Evolutionary conservation across 345 rosid genomes (phyloP).

Genomic region (Eucalyptus pauciflora): DNA sequence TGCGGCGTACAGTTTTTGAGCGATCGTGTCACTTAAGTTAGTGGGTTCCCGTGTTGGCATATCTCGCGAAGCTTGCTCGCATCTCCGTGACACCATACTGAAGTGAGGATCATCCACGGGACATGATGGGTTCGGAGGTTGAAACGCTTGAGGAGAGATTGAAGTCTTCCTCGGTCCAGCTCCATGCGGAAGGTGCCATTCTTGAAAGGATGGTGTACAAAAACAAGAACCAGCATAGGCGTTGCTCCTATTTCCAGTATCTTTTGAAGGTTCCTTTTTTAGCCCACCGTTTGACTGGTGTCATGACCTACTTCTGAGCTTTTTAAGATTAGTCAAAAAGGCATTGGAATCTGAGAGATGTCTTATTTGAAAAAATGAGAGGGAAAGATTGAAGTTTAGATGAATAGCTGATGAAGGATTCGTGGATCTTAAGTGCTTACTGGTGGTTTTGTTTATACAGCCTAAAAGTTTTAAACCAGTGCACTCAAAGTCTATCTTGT

Average conservation of each 20-base stretch:
- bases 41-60: not conserved
- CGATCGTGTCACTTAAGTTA: not conserved
- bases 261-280: slow-evolving; percentile 52
- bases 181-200: slow-evolving; percentile 42
- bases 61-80: not conserved
- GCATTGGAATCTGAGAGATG: not conserved
- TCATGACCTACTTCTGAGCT: not conserved
- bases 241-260: slow-evolving; percentile 80
- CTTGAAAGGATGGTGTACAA: slow-evolving; percentile 80
- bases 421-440: not conserved
- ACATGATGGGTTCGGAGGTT: slow-evolving; percentile 14
- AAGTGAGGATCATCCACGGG: not conserved
- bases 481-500: not conserved
- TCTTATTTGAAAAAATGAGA: not conserved
- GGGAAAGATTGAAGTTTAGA: not conserved
- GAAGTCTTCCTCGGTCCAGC: slow-evolving; percentile 35
- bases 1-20: not conserved
- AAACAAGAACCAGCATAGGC: slow-evolving; percentile 90
- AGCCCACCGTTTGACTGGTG: not conserved
- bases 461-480: not conserved
- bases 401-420: not conserved
- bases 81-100: not conserved
- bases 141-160: slow-evolving; percentile 46
- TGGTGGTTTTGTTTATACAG: not conserved
- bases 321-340: not conserved